phyloP scores from a whole-genome alignment of 2,329 filamentous ascomycete species.

The Aspergillus glaucus region DNA sequence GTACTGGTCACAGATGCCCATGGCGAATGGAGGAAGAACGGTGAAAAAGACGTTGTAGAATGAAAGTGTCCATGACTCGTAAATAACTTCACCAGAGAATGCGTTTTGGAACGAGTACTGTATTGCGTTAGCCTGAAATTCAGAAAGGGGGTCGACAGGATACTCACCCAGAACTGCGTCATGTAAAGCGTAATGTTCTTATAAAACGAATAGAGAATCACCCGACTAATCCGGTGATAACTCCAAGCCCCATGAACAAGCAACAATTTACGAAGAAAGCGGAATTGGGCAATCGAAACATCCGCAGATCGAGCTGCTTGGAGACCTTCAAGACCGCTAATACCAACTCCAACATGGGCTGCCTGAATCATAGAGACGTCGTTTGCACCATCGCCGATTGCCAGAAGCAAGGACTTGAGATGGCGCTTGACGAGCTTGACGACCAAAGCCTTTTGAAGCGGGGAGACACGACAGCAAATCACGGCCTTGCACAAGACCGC shows the following conservation, averaged over 20 bases:
- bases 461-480: conserved; percentile 92
- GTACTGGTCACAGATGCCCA: conserved; percentile 96
- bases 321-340: conserved; percentile 92
- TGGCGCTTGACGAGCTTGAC: conserved; percentile 97
- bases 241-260: conserved; percentile 96
- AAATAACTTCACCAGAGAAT: conserved; percentile 96
- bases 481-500: conserved; percentile 98
- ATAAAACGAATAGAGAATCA: conserved; percentile 97
- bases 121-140: conserved; percentile 20
- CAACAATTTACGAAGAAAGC: conserved; percentile 85
- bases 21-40: conserved; percentile 81
- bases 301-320: conserved; percentile 94
- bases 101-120: conserved; percentile 97
- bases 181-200: conserved; percentile 98
- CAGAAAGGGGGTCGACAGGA: not conserved
- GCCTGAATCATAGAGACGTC: conserved; percentile 99
- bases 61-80: conserved; percentile 98
- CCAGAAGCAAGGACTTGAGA: conserved; percentile 82
- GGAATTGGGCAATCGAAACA: conserved; percentile 92
- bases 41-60: conserved; percentile 99
- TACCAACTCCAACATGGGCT: conserved; percentile 94
- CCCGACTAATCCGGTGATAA: conserved; percentile 93
- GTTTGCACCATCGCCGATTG: conserved; percentile 95
- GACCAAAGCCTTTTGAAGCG: conserved; percentile 91
- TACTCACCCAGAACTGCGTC: conserved; percentile 94